Conservation (phyloP, 1,284 basidiomycete species). For the Leccinum pachyderme region DNA sequence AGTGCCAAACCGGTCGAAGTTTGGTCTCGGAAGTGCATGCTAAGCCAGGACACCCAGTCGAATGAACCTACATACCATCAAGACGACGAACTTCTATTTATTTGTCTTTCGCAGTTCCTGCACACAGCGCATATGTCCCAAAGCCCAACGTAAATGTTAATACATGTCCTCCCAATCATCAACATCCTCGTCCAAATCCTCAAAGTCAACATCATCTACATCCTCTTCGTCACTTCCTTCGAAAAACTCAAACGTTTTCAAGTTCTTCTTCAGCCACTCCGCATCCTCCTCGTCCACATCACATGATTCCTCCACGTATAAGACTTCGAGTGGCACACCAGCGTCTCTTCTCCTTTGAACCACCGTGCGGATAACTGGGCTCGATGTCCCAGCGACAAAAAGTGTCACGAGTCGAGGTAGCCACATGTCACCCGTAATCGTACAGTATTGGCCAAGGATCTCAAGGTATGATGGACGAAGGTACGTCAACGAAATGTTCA, state of each 20-base stretch:
- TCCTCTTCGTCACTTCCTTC: constrained; percentile 45
- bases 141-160: not conserved
- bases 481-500: constrained; percentile 39
- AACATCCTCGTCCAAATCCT: constrained; percentile 19
- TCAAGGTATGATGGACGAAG: constrained; percentile 39
- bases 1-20: not conserved
- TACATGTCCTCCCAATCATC: constrained; percentile 5
- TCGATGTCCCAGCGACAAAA: constrained; percentile 43
- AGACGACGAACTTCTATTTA: not conserved
- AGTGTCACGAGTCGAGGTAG: constrained; percentile 42
- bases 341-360: constrained; percentile 41
- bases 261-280: constrained; percentile 45
- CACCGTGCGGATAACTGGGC: constrained; percentile 41
- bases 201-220: constrained; percentile 22
- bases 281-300: constrained; percentile 37
- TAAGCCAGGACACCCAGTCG: not conserved
- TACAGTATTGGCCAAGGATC: constrained; percentile 34
- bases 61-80: not conserved
- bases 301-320: constrained; percentile 46
- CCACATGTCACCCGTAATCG: constrained; percentile 7
- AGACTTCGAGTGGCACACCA: constrained; percentile 43
- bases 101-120: not conserved
- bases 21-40: not conserved
- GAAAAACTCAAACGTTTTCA: constrained; percentile 49
- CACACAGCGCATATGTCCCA: not conserved